These are phyloP conservation scores for Lyophyllum shimeji DNA, from an alignment of 768 basidiomycete species.

Conservation along the genomic window DNA sequence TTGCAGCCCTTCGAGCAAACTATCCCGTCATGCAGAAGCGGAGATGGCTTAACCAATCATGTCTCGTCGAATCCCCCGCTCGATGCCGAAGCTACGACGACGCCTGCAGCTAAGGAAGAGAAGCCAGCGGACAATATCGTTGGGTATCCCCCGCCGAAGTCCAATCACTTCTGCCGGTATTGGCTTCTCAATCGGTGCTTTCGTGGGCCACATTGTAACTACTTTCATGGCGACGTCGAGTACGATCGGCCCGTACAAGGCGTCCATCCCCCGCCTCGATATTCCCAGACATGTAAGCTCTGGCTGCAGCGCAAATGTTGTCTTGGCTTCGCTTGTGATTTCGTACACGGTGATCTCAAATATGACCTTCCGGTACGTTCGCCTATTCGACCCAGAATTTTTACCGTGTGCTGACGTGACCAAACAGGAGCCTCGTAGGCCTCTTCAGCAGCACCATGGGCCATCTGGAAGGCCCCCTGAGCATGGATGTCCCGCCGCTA, in stretches of 20 bases:
- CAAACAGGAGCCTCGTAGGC: background rate
- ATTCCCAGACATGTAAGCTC: background rate
- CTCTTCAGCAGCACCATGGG: background rate
- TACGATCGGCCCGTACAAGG: constrained; percentile 16
- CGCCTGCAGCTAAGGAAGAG: background rate
- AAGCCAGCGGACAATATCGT: background rate
- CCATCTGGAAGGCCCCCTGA: too few relatives aligned
- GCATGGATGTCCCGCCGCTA: too few relatives aligned
- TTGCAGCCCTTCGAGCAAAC: background rate
- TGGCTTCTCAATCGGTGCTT: constrained; percentile 15
- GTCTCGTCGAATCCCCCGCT: background rate
- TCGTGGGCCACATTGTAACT: constrained; percentile 11
- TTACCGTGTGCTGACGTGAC: background rate
- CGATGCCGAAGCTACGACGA: background rate
- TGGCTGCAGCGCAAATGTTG: constrained; percentile 7
- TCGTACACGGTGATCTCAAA: constrained; percentile 11
- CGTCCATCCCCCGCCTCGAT: constrained; percentile 16
- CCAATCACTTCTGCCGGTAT: constrained; percentile 6
- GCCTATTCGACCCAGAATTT: background rate
- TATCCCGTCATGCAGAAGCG: background rate
- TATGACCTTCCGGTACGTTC: constrained; percentile 13
- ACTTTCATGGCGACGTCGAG: constrained; percentile 15
- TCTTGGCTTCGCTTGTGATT: constrained; percentile 11
- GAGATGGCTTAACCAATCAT: background rate
- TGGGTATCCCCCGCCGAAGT: constrained; percentile 10